phyloP scores from a whole-genome alignment of 768 basidiomycete species.

The Podaxis sp. region DNA sequence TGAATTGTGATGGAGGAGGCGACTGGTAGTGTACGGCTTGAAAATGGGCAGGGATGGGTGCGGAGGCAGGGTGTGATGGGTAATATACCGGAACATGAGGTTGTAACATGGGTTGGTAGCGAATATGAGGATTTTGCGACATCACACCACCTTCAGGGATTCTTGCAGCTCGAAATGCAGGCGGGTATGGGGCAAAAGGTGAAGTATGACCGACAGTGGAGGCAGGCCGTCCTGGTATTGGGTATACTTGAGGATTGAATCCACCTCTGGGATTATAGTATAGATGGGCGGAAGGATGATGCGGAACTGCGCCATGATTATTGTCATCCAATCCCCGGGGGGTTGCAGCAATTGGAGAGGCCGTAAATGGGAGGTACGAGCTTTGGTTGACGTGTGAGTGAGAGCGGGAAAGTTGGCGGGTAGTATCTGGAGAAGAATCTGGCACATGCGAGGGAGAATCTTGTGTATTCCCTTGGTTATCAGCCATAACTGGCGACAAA shows the following conservation, averaged over 20 bases:
- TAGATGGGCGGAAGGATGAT: constrained; percentile 26
- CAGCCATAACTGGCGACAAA: not conserved
- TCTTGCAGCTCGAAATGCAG: constrained; percentile 32
- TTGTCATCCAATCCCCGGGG: constrained; percentile 23
- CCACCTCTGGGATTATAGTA: constrained; percentile 37
- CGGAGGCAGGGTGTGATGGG: constrained; percentile 30
- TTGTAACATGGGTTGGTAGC: constrained; percentile 41
- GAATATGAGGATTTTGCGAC: constrained; percentile 39
- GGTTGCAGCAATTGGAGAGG: not conserved
- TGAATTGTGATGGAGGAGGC: constrained; percentile 31
- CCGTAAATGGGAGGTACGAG: not conserved
- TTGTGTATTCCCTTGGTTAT: not conserved
- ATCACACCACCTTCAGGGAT: constrained; percentile 38
- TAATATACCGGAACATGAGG: constrained; percentile 39
- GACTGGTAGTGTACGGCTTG: constrained; percentile 33
- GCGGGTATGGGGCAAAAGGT: constrained; percentile 31
- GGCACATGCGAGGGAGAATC: not conserved
- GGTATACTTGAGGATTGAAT: constrained; percentile 41
- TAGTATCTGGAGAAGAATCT: not conserved
- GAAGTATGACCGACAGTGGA: constrained; percentile 36
- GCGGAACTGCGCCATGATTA: constrained; percentile 21
- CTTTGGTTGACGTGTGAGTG: not conserved
- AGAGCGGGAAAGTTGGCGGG: not conserved
- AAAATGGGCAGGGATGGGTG: constrained; percentile 28
- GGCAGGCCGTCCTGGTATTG: constrained; percentile 42